Base-by-base conservation (phyloP, 441 rosid species). In the Pelargonium myrrhifolium region DNA sequence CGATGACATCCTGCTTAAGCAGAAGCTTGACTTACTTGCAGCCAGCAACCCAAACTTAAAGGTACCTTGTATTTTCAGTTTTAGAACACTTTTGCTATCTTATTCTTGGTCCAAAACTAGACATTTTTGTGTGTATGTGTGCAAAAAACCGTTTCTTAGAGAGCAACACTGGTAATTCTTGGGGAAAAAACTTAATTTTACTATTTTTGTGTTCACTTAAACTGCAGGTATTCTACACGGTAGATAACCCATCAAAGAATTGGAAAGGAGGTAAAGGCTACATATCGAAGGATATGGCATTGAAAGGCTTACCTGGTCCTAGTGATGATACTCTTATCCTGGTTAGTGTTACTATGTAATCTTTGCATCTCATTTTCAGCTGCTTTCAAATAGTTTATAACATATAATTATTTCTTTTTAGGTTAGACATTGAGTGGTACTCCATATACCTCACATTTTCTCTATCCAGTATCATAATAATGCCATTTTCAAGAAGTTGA, bases 241-340 rank as follows among this genome's bases (percentile, higher is more conserved):
- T 93, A 31, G 97, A 91, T 76, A 86, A 85, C 68, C 97, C 97
- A 31, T 68, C 89, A 12, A 89, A 88, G 80, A 89, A 69, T 63
- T 93, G 99, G 97, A 93, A 89, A 84, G 99, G 97, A 74, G 99
- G 99, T 51, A 77, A 62, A 56, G 97, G 99, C 26, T 90, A 80
- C 73, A 65, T 93, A 74, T 87, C 99, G 31, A 86, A 91, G 76
- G 95, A 89, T 66, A 91, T 86, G 87, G 87, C 61, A 35, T 28
- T 74, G 70, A 93, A 93, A 82, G 97, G 99, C 69, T 85, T 93
- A 73, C 96, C 97, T 35, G 65, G 71, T 66, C 99, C 99, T 11
- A 67, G 87, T 10, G 95, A 88, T 14, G 97, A 93, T 64, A 68
- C 95, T 62, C 87, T 91, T 69, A 78, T 93, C 80, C 92, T 93